Conservation (phyloP, 306 rosid genomes). For the Prunus persica region Prunus_persica_NCBIv2 NC_034014.1:30107001-30107500, state of each 20-base stretch:
- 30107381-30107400: slow-evolving; percentile 56
- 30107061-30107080: background rate
- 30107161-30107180: background rate
- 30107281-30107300: slow-evolving; percentile 32
- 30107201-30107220: background rate
- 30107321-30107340: slow-evolving; percentile 73
- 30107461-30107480: background rate
- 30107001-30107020: background rate
- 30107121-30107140: background rate
- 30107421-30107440: slow-evolving; percentile 27
- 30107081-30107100: background rate
- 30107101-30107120: background rate
- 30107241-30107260: slow-evolving; percentile 2
- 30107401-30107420: slow-evolving; percentile 62
- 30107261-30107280: background rate
- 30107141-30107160: background rate
- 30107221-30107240: background rate
- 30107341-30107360: slow-evolving; percentile 63
- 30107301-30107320: slow-evolving; percentile 41
- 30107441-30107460: slow-evolving; percentile 11
- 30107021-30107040: background rate
- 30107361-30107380: slow-evolving; percentile 56
- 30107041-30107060: background rate
- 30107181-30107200: background rate
- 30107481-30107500: slow-evolving; percentile 40